A percentile compares a stretch with the other conserved stretches of the same genome.
These are phyloP conservation scores for Trametes elegans DNA, from an alignment of 768 basidiomycete genomes.

Conservation along the genomic window DNA sequence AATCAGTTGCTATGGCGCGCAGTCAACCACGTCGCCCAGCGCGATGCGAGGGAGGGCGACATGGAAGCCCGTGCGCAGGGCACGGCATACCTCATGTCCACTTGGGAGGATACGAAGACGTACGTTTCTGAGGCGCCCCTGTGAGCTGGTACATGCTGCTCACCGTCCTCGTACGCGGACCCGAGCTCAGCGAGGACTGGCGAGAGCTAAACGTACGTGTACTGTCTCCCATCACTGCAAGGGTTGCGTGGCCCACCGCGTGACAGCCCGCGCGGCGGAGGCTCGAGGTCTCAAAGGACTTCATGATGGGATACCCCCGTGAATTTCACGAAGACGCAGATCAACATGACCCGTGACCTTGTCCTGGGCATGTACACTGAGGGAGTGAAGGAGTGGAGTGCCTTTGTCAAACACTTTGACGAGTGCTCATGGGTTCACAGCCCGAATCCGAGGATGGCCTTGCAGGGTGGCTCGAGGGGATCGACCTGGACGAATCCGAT, in stretches of 20 bases:
- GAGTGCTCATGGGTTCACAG: neutral
- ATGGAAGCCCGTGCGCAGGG: constrained; percentile 35
- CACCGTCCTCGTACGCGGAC: constrained; percentile 48
- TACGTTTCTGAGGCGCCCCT: constrained; percentile 58
- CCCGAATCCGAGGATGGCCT: constrained; percentile 1
- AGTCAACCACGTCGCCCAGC: constrained; percentile 35
- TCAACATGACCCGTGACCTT: constrained; percentile 50
- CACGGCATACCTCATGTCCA: constrained; percentile 55
- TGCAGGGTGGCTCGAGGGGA: constrained; percentile 1
- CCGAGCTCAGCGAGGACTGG: constrained; percentile 49
- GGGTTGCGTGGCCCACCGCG: neutral
- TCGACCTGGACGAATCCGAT: constrained; percentile 3
- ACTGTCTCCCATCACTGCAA: too few species aligned
- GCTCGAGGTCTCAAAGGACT: constrained; percentile 52
- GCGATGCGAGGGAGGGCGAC: constrained; percentile 35
- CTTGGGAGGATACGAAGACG: constrained; percentile 56
- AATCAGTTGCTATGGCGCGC: constrained; percentile 59
- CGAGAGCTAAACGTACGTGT: constrained; percentile 48
- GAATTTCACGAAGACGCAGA: constrained; percentile 49
- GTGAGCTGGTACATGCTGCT: constrained; percentile 59
- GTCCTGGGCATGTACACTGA: constrained; percentile 43
- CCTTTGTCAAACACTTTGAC: constrained; percentile 6
- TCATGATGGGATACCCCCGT: constrained; percentile 44
- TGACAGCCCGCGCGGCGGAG: constrained; percentile 35
- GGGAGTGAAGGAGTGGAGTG: constrained; percentile 46